Evolutionary conservation across 2,329 filamentous ascomycete genomes (phyloP).

Genomic region (Claviceps fusiformis): DNA sequence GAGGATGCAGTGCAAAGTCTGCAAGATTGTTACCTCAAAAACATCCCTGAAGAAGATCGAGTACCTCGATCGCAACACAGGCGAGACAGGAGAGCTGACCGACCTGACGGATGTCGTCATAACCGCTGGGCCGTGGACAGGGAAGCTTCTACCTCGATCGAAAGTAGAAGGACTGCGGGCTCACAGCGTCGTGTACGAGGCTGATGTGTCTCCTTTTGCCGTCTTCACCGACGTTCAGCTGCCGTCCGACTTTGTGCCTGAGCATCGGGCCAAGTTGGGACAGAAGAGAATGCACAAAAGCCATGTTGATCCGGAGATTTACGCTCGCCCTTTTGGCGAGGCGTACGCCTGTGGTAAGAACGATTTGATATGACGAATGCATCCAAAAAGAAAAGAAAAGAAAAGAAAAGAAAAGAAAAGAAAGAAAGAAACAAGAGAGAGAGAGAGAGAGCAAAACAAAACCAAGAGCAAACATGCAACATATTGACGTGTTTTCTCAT

Average conservation of each 20-base stretch:
- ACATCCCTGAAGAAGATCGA: constrained; percentile 47
- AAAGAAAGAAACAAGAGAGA: too few relatives aligned
- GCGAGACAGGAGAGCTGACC: constrained; percentile 21
- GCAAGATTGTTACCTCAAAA: constrained; percentile 43
- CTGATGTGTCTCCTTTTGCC: constrained; percentile 56
- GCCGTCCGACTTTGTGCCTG: constrained; percentile 47
- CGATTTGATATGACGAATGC: not conserved
- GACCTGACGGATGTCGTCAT: constrained; percentile 41
- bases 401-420: too few relatives aligned
- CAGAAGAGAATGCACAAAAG: constrained; percentile 42
- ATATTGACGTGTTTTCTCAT: not conserved
- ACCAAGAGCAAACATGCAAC: too few relatives aligned
- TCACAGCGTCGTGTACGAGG: constrained; percentile 52
- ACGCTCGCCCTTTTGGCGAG: constrained; percentile 71
- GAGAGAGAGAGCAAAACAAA: too few relatives aligned
- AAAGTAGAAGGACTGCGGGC: constrained; percentile 46
- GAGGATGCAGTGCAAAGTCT: constrained; percentile 52
- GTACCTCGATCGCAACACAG: constrained; percentile 36
- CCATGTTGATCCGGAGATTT: constrained; percentile 78
- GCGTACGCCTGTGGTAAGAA: constrained; percentile 75
- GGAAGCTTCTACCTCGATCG: constrained; percentile 40
- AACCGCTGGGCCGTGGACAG: constrained; percentile 50
- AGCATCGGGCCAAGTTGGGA: constrained; percentile 31
- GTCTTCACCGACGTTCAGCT: constrained; percentile 79
- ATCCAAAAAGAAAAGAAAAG: not conserved